Evolutionary conservation across 306 rosid species (phyloP).

Genomic region (Inga oerstediana): DNA sequence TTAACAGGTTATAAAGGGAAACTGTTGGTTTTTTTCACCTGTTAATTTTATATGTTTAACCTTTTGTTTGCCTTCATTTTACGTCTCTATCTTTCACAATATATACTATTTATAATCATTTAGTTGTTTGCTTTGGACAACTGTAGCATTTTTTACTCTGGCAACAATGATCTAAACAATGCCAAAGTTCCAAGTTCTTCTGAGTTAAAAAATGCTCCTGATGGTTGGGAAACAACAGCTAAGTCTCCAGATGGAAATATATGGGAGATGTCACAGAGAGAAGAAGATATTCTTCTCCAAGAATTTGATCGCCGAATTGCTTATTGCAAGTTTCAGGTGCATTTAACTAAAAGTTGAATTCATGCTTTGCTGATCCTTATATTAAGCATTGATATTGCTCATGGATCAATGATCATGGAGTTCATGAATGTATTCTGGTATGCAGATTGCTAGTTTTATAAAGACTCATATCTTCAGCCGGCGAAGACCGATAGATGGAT

Average conservation of each 20-base stretch:
- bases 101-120: conserved; percentile 19
- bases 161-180: conserved; percentile 56
- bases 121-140: conserved; percentile 22
- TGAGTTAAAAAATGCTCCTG: conserved; percentile 82
- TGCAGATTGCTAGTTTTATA: conserved; percentile 96
- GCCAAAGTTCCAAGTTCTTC: conserved; percentile 53
- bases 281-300: conserved; percentile 92
- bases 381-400: conserved; percentile 2
- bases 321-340: conserved; percentile 91
- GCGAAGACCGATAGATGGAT: conserved; percentile 91
- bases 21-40: not conserved
- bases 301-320: conserved; percentile 95
- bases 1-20: not conserved
- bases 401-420: not conserved
- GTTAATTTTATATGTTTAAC: not conserved
- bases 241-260: conserved; percentile 75
- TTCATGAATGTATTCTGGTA: not conserved
- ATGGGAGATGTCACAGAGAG: conserved; percentile 98
- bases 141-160: conserved; percentile 76
- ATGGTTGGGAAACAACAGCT: conserved; percentile 93
- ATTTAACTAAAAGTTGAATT: conserved; percentile 6
- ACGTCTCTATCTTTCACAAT: not conserved
- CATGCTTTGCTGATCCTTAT: conserved; percentile 11
- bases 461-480: conserved; percentile 94
- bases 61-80: not conserved